Evolutionary conservation across 2,329 filamentous ascomycete genomes (phyloP), one percentile per base, ranked within the genome.

Genomic region (Thielaviopsis populi): DNA sequence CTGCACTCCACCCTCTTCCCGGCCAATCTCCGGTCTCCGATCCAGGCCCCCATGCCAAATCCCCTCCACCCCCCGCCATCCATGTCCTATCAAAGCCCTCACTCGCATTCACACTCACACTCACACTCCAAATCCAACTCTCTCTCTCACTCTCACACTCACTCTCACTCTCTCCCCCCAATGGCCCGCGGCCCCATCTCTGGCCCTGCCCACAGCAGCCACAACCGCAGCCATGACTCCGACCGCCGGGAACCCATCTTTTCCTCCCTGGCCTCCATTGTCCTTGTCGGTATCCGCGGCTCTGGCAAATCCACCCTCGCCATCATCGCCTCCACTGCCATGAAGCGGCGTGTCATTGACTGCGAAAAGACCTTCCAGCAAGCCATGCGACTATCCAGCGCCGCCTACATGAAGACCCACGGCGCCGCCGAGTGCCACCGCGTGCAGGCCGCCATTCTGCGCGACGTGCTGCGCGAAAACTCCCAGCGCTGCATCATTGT

Each of bases 241-340:
- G 61, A 63, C 11, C 48, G 53, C 24, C 33, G 22, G 13, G 63
- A 50, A 30, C 63, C 63, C 37, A 22, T 58, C 58, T 88, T 87
- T 69, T 74, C 77, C 8, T 72, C 78, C 10, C 80, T 87, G 75
- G 83, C 85, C 1, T 89, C 88, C 1, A 83, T 91, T 63, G 80
- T 91, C 6, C 77, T 91, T 19, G 80, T 88, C 24, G 88, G 88
- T 1, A 83, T 89, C 64, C 83, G 86, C 15, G 88, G 87, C 11
- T 83, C 85, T 4, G 88, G 88, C 17, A 91, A 91, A 72, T 87
- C 86, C 1, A 89, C 86, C 1, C 75, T 91, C 11, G 88, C 85
- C 15, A 81, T 91, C 59, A 89, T 91, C 67, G 85, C 87, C 5
- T 87, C 87, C 0, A 84, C 84, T 7, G 85, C 86, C 59, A 83